Evolutionary conservation across 805 yeast genomes (phyloP).

Genomic region (Saturnispora sanitii): DNA sequence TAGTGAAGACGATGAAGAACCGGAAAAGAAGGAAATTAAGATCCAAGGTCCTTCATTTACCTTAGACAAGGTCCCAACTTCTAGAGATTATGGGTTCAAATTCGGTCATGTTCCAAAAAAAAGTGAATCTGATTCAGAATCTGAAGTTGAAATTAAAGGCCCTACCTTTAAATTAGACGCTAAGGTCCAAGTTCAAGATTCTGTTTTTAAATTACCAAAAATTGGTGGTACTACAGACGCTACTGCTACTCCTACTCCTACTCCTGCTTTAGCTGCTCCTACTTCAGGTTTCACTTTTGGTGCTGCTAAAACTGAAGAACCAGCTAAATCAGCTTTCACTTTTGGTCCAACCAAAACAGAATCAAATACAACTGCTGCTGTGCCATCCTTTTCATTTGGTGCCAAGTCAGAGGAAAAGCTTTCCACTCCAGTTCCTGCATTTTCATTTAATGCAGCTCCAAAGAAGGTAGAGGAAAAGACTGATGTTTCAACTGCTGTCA

Average conservation of each 20-base stretch:
- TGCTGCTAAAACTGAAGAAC: conserved; percentile 9
- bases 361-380: conserved; percentile 3
- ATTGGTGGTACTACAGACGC: too few species aligned
- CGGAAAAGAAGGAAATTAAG: conserved; percentile 39
- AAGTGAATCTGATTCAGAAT: conserved; percentile 40
- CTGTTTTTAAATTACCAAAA: conserved; percentile 23
- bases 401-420: conserved; percentile 8
- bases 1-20: conserved; percentile 29
- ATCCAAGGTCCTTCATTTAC: conserved; percentile 66
- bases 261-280: conserved; percentile 2
- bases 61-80: conserved; percentile 36
- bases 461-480: conserved; percentile 18
- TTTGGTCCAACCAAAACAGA: background rate
- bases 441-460: conserved; percentile 14
- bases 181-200: conserved; percentile 26
- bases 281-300: conserved; percentile 14
- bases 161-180: conserved; percentile 48
- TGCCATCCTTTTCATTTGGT: background rate
- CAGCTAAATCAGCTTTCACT: background rate
- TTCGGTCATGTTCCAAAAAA: conserved; percentile 30
- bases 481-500: too few species aligned
- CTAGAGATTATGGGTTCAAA: conserved; percentile 41
- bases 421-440: conserved; percentile 3
- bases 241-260: too few species aligned
- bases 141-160: conserved; percentile 61